Conservation (phyloP, 768 basidiomycete genomes). For the Suillus plorans region DNA sequence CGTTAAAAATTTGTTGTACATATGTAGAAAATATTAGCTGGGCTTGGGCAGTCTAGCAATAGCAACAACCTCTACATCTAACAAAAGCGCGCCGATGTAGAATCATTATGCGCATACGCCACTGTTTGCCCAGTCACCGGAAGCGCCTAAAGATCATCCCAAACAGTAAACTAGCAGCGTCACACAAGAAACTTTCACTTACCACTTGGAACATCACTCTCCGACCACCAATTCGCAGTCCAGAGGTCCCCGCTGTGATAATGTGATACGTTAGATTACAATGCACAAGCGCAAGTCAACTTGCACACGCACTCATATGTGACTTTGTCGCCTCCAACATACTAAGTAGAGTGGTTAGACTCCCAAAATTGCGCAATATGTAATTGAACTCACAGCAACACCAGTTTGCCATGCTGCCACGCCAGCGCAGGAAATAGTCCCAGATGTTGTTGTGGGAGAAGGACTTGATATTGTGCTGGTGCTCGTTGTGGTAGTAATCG, state of each 20-base stretch:
- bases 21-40: background rate
- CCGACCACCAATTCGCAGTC: constrained; percentile 50
- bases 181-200: constrained; percentile 14
- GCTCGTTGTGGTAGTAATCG: constrained; percentile 6
- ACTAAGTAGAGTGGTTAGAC: constrained; percentile 29
- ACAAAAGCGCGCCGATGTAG: background rate
- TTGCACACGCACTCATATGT: constrained; percentile 36
- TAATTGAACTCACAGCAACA: constrained; percentile 35
- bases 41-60: background rate
- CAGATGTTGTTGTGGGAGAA: constrained; percentile 20
- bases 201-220: constrained; percentile 38
- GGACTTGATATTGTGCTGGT: constrained; percentile 22
- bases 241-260: constrained; percentile 45
- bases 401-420: constrained; percentile 41
- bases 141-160: constrained; percentile 10
- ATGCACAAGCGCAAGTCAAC: no score
- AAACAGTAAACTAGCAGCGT: background rate
- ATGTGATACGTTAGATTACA: background rate
- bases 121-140: constrained; percentile 34
- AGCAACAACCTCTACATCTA: background rate
- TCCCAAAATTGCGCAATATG: background rate
- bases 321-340: constrained; percentile 40
- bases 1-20: background rate
- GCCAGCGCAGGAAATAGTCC: constrained; percentile 39
- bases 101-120: constrained; percentile 25